Conservation (phyloP, 805 yeast genomes). For the Saturnispora bothae region DNA sequence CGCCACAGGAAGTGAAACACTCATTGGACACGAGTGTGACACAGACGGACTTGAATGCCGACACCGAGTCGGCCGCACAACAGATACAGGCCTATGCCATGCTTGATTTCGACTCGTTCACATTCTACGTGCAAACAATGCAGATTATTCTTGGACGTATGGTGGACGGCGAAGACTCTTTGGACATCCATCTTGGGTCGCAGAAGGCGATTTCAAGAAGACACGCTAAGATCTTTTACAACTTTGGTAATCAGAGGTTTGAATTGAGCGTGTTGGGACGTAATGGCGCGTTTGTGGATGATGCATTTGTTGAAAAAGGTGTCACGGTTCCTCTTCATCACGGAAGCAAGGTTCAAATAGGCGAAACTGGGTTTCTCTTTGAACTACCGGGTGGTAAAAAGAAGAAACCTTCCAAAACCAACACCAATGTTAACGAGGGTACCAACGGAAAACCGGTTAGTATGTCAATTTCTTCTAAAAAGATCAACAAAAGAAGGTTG, state of each 20-base stretch:
- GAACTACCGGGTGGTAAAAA: constrained; percentile 47
- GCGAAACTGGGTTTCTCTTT: constrained; percentile 82
- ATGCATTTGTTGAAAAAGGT: constrained; percentile 78
- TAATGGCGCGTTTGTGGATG: constrained; percentile 96
- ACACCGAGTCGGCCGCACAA: constrained; percentile 11
- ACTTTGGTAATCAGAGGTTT: constrained; percentile 91
- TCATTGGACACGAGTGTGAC: constrained; percentile 7
- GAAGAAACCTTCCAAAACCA: background rate
- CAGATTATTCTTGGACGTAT: constrained; percentile 90
- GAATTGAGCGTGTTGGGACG: constrained; percentile 87
- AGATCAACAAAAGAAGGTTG: constrained; percentile 2
- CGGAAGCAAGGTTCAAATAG: constrained; percentile 81
- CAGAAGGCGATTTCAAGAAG: constrained; percentile 88
- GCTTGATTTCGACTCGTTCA: constrained; percentile 83
- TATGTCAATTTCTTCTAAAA: background rate
- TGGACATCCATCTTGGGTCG: constrained; percentile 87
- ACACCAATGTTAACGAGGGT: background rate
- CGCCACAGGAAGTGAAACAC: constrained; percentile 9
- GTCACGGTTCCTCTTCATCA: constrained; percentile 80
- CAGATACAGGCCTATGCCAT: constrained; percentile 56
- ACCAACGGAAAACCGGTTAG: constrained; percentile 1
- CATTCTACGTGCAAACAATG: constrained; percentile 92
- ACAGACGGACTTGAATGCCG: background rate
- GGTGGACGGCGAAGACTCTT: constrained; percentile 64
- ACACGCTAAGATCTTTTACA: constrained; percentile 93